These are phyloP conservation scores for Neopestalotiopsis sp. DNA, from an alignment of 2,329 filamentous ascomycete species.

Conservation along the genomic window DNA sequence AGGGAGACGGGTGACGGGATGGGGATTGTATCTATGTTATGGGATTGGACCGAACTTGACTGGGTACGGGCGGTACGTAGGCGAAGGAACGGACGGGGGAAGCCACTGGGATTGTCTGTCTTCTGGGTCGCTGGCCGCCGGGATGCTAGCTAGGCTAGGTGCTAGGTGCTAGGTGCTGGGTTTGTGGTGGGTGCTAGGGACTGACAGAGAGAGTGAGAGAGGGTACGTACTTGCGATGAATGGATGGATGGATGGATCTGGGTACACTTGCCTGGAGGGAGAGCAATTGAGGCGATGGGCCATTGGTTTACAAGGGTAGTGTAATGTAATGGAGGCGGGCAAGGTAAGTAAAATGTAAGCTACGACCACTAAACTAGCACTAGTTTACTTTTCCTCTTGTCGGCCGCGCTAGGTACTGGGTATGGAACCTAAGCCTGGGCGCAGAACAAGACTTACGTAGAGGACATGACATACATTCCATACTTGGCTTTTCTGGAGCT, in stretches of 20 bases:
- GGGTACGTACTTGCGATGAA: too few species aligned
- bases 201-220: too few species aligned
- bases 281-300: neutral
- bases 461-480: neutral
- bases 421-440: neutral
- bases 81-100: neutral
- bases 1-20: neutral
- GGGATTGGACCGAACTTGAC: neutral
- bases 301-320: neutral
- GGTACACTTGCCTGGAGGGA: too few species aligned
- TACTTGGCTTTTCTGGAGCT: neutral
- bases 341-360: neutral
- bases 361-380: neutral
- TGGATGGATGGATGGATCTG: neutral
- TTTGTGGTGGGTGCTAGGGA: too few species aligned
- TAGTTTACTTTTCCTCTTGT: neutral
- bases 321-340: slow-evolving; percentile 3
- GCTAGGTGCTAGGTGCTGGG: too few species aligned
- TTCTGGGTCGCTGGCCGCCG: too few species aligned
- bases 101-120: too few species aligned
- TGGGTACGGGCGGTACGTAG: neutral
- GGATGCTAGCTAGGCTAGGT: too few species aligned
- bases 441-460: neutral
- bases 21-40: slow-evolving; percentile 1
- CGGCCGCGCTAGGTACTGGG: neutral